Conservation (phyloP, 768 basidiomycete species). For the Mycena floridula region DNA sequence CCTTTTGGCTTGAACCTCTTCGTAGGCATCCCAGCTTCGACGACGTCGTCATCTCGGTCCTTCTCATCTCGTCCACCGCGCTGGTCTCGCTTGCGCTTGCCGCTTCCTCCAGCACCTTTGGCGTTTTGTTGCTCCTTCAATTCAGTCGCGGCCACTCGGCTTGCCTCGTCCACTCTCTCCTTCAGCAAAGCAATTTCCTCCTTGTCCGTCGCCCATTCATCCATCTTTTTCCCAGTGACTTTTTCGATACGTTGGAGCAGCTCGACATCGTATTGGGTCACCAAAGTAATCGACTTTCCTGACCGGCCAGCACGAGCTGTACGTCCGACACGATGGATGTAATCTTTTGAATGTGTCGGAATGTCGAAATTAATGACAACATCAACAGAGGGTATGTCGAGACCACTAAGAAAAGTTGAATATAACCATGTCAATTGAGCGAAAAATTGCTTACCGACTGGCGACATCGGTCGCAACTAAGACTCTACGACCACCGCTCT, state of each 20-base stretch:
- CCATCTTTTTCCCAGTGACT: constrained; percentile 70
- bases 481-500: constrained; percentile 85
- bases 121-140: constrained; percentile 79
- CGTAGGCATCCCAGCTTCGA: constrained; percentile 83
- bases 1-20: constrained; percentile 34
- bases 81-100: constrained; percentile 38
- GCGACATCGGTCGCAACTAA: constrained; percentile 97
- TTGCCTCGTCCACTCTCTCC: constrained; percentile 65
- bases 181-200: constrained; percentile 60
- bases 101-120: constrained; percentile 31
- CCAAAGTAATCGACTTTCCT: constrained; percentile 71
- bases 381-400: constrained; percentile 72
- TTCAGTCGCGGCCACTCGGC: constrained; percentile 65
- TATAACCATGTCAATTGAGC: too few species aligned
- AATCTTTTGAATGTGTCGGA: constrained; percentile 77
- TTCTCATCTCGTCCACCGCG: constrained; percentile 60
- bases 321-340: constrained; percentile 75
- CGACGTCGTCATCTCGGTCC: constrained; percentile 89
- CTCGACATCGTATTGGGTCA: constrained; percentile 79
- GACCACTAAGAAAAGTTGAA: constrained; percentile 40
- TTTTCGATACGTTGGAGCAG: constrained; percentile 70
- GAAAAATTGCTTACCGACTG: constrained; percentile 56
- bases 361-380: constrained; percentile 78
- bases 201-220: constrained; percentile 56
- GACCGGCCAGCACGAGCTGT: constrained; percentile 73